Evolutionary conservation across 2,329 filamentous ascomycete species (phyloP), one percentile per base, ranked within the genome.

Genomic region (Scytalidium sp.): DNA sequence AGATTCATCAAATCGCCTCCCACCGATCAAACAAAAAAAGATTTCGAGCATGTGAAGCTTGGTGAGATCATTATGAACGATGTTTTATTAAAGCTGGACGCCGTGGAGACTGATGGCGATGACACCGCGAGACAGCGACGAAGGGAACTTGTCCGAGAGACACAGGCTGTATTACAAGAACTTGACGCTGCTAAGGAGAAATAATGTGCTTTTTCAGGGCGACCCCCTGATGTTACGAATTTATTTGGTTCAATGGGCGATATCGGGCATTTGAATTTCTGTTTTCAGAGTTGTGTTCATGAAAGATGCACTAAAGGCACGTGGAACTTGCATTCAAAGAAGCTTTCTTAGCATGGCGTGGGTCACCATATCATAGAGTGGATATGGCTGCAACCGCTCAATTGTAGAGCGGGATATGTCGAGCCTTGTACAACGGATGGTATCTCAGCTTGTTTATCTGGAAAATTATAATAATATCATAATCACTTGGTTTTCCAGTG

Each of bases 11-110:
- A 70, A 5, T 72, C 76, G 8, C 85, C 89, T 10, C 88, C 89
- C 0, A 64, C 68, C 3, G 86, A 90, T 46, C 62, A 71, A 36
- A 84, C 85, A 66, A 90, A 87, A 74, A 74, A 80, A 45, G 78
- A 80, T 13, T 88, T 90, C 27, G 87, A 92, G 62, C 85, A 93
- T 65, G 84, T 86, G 64, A 85, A 80, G 64, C 67, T 94, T 17
- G 84, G 82, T 3, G 89, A 94, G 72, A 88, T 85, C 3, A 79
- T 91, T 36, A 75, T 94, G 74, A 82, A 85, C 54, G 86, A 91
- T 59, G 81, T 91, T 2, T 63, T 93, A 32, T 70, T 94, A 56
- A 93, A 92, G 70, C 68, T 90, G 36, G 89, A 94, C 64, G 84
- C 79, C 19, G 81, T 93, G 2, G 87, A 93, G 58, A 85, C 84